Conservation (phyloP, 1,284 basidiomycete genomes). For the Chondrostereum purpureum region DNA sequence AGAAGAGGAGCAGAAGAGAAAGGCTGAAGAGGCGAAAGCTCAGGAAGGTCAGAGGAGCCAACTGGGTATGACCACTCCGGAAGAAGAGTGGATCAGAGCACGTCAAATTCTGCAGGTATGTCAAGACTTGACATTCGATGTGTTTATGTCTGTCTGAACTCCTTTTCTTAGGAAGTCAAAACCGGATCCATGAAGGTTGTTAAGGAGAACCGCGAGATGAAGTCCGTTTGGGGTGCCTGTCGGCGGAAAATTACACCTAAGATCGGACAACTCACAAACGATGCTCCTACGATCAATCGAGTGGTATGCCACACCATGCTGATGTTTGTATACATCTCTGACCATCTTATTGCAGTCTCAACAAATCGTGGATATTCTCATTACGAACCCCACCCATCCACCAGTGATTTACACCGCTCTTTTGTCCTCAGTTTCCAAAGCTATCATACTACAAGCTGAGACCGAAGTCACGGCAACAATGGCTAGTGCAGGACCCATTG, state of each 20-base stretch:
- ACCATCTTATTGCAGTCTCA: conserved; percentile 21
- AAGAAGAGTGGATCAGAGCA: conserved; percentile 65
- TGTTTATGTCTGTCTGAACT: conserved; percentile 7
- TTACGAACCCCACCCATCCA: conserved; percentile 39
- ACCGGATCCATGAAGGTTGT: conserved; percentile 65
- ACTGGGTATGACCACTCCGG: conserved; percentile 45
- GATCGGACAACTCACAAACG: conserved; percentile 88
- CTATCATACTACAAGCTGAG: conserved; percentile 89
- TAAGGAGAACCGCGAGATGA: conserved; percentile 55
- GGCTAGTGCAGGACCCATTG: conserved; percentile 79
- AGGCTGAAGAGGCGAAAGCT: conserved; percentile 24
- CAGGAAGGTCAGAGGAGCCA: conserved; percentile 24
- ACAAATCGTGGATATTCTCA: conserved; percentile 64
- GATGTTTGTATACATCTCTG: conserved; percentile 7
- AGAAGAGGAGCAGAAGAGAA: conserved; percentile 25
- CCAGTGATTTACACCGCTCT: conserved; percentile 65
- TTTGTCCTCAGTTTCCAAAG: conserved; percentile 83
- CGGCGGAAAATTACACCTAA: conserved; percentile 87
- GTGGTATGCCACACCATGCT: conserved; percentile 49
- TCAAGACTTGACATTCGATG: conserved; percentile 13
- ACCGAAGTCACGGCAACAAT: conserved; percentile 89
- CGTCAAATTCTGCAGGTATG: conserved; percentile 55
- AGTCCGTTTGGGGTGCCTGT: conserved; percentile 51
- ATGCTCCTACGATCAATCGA: conserved; percentile 57
- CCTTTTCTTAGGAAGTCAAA: conserved; percentile 58